Percentiles rank a stretch among this genome's conserved stretches.
phyloP scores from a whole-genome alignment of 441 rosid genomes.

The Macaranga tanarius region DNA sequence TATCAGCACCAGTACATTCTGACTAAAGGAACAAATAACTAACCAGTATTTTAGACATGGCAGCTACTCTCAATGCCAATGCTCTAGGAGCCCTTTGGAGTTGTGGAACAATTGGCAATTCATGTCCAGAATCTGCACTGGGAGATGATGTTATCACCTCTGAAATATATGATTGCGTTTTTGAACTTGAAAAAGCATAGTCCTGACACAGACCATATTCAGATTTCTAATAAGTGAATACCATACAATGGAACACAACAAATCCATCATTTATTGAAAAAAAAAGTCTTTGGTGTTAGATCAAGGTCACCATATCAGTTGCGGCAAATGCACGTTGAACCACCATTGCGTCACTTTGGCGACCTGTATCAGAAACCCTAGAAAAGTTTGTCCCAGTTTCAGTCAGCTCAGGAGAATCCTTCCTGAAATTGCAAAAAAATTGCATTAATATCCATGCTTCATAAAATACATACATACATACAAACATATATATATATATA shows the following conservation, averaged over 20 bases:
- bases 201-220: conserved; percentile 45
- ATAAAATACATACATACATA: not conserved
- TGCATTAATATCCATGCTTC: conserved; percentile 18
- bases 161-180: conserved; percentile 58
- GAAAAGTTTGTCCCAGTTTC: conserved; percentile 42
- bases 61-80: conserved; percentile 82
- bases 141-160: conserved; percentile 73
- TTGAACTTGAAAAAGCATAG: conserved; percentile 50
- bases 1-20: not conserved
- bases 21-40: conserved; percentile 21
- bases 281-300: conserved; percentile 8
- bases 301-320: conserved; percentile 50
- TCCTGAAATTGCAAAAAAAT: conserved; percentile 51
- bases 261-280: not conserved
- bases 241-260: conserved; percentile 1
- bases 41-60: conserved; percentile 88
- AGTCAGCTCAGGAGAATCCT: conserved; percentile 45
- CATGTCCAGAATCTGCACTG: conserved; percentile 35
- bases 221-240: conserved; percentile 23
- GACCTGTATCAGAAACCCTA: conserved; percentile 55
- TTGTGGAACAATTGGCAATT: conserved; percentile 73
- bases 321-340: conserved; percentile 91
- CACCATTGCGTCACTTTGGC: conserved; percentile 82
- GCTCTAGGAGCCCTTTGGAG: conserved; percentile 58
- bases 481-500: no score